A percentile compares a stretch with the other conserved stretches of the same genome.
These are phyloP conservation scores for Simmondsia chinensis DNA, from an alignment of 148 eudicot genomes.

Conservation along the genomic window DNA sequence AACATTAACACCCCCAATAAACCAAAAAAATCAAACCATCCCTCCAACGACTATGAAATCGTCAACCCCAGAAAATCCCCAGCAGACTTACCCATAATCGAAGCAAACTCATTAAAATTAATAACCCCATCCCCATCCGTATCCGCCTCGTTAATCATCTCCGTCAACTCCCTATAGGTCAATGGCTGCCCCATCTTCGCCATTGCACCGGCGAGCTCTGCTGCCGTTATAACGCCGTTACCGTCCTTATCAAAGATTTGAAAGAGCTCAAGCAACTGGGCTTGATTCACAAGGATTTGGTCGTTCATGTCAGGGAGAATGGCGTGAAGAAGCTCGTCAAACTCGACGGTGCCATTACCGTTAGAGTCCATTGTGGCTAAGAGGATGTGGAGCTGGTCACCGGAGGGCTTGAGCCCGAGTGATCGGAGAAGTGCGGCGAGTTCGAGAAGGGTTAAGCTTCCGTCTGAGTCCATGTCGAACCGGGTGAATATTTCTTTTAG, in stretches of 20 bases:
- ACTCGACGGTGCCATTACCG: constrained; percentile 32
- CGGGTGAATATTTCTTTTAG: constrained; percentile 27
- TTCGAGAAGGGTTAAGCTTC: constrained; percentile 37
- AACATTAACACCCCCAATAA: no score
- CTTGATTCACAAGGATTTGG: constrained; percentile 13
- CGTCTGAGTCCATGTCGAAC: constrained; percentile 50
- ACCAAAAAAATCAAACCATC: no score
- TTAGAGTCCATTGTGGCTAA: constrained; percentile 27
- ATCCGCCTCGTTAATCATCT: constrained; percentile 36
- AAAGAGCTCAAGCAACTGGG: constrained; percentile 20
- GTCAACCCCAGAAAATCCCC: constrained; percentile 19
- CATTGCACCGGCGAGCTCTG: constrained; percentile 50
- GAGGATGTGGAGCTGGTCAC: constrained; percentile 24
- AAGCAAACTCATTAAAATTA: constrained; percentile 29
- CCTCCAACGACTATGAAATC: constrained; percentile 10
- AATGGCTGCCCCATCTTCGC: constrained; percentile 48
- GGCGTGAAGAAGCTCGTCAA: constrained; percentile 25
- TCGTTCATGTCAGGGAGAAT: constrained; percentile 20
- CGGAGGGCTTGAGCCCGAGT: constrained; percentile 31
- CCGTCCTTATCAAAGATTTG: constrained; percentile 32
- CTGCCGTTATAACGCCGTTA: constrained; percentile 36
- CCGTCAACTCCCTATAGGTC: constrained; percentile 26
- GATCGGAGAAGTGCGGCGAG: constrained; percentile 41
- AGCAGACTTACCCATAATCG: constrained; percentile 40
- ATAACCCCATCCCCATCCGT: constrained; percentile 42